Evolutionary conservation across 192 early-diverging fungal genomes (phyloP), one percentile per base, ranked within the genome.

Genomic region (Coemansia sp.): DNA sequence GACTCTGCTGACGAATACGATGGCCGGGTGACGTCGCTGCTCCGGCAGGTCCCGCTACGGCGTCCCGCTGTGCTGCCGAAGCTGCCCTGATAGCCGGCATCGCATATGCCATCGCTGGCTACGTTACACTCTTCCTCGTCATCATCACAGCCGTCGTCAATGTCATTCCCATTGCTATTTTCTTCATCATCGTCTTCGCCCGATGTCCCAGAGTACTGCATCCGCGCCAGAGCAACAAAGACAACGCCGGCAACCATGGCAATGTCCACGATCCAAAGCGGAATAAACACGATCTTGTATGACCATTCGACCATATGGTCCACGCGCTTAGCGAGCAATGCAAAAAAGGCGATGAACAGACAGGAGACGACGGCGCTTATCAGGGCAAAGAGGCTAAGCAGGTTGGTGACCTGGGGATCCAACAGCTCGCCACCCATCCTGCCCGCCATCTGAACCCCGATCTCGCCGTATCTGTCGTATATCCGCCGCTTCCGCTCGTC

Each of bases 381-480:
- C 34, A 83, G 61, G 10, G 89, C 85, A 46, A 88, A 55, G 5
- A 81, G 65, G 67, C 88, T 89, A 20, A 89, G 73, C 59, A 85
- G 68, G 47, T 78, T 80, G 60, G 86, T 87, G 6, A 92, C 83
- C 34, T 85, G 78, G 0, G 89, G 85, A 65, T 87, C 84, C 27
- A 92, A 74, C 36, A 88, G 64, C 46, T 85, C 79, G 56, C 88
- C 85, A 48, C 83, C 88, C 50, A 90, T 69, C 0, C 87, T 83
- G 57, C 84, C 87, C 52, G 88, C 82, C 90, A 92, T 92, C 42
- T 86, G 71, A 2, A 92, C 70, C 28, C 90, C 90, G 60, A 88
- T 82, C 60, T 88, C 87, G 50, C 90, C 90, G 71, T 95, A 95
- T 64, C 87, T 86, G 81, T 97, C 93, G 75, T 95, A 98, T 19